A percentile compares a stretch with the other conserved stretches of the same genome.
Evolutionary conservation across 1,284 basidiomycete species (phyloP).

Genomic region (Phellopilus nigrolimitatus): DNA sequence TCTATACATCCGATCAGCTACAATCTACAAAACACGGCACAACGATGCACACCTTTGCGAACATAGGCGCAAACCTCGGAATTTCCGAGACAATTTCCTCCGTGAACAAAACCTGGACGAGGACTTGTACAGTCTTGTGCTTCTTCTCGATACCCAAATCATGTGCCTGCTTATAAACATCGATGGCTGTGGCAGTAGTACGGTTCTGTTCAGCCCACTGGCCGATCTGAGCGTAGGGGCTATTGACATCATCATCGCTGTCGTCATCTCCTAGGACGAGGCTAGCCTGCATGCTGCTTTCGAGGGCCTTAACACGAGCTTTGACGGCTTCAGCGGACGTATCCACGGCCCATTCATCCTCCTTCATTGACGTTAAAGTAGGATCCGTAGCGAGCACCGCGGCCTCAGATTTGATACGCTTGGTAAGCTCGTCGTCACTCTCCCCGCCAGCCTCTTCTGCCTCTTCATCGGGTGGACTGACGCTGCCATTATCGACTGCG

Average conservation of each 20-base stretch:
- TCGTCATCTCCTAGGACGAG: conserved; percentile 73
- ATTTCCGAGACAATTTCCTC: conserved; percentile 75
- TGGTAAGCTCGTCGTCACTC: conserved; percentile 79
- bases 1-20: conserved; percentile 33
- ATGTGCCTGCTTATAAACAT: conserved; percentile 86
- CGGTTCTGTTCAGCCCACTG: conserved; percentile 84
- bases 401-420: conserved; percentile 83
- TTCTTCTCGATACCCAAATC: conserved; percentile 94
- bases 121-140: conserved; percentile 85
- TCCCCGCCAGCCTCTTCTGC: conserved; percentile 52
- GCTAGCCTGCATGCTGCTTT: conserved; percentile 54
- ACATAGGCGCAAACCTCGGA: conserved; percentile 65
- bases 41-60: conserved; percentile 66
- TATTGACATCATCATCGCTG: conserved; percentile 83
- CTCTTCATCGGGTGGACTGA: conserved; percentile 36
- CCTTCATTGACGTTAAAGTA: conserved; percentile 48
- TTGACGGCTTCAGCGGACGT: conserved; percentile 91
- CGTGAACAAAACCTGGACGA: conserved; percentile 87
- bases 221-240: conserved; percentile 83
- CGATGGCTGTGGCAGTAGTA: conserved; percentile 51
- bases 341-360: conserved; percentile 88
- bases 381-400: conserved; percentile 54
- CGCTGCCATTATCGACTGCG: conserved; percentile 34
- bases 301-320: conserved; percentile 78
- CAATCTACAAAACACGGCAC: not conserved